Evolutionary conservation across 2,329 filamentous ascomycete genomes (phyloP), one percentile per base, ranked within the genome.

Genomic region (Epichloe gansuensis): DNA sequence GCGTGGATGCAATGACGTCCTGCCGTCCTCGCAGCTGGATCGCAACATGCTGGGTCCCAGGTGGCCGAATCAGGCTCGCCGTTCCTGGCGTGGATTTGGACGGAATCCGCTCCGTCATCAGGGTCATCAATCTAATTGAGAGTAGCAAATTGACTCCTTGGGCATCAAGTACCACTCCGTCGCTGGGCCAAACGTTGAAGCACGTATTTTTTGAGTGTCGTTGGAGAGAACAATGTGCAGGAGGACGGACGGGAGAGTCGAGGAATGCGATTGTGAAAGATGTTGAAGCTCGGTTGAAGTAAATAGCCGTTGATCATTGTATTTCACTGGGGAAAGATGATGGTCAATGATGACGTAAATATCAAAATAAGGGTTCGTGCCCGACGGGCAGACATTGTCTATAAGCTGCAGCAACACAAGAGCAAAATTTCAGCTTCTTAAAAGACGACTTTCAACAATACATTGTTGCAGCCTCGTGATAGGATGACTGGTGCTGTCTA

Each of bases 141-240:
- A 87, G 65, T 64, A 66, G 34, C 68, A 74, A 49, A 82, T 82
- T 58, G 66, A 74, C 41, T 66, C 66, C 12, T 61, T 85, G 15
- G 80, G 81, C 0, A 68, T 86, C 42, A 77, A 80, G 59, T 82
- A 83, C 59, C 86, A 85, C 59, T 80, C 78, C 21, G 78, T 87
- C 49, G 78, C 74, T 4, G 78, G 81, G 40, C 82, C 82, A 5
- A 5, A 85, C 81, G 2, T 68, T 87, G 55, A 83, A 87, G 64
- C 78, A 83, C 54, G 82, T 87, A 0, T 87, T 87, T 65, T 65
- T 68, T 87, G 59, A 76, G 72, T 21, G 83, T 87, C 56, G 80
- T 87, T 1, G 76, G 75, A 49, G 78, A 81, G 63, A 79, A 82
- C 60, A 72, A 78, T 40, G 51, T 59, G 3, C 49, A 55, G 35